Evolutionary conservation across 164 flowering plant species (phyloP).

Genomic region (Vitis rupestris): DNA sequence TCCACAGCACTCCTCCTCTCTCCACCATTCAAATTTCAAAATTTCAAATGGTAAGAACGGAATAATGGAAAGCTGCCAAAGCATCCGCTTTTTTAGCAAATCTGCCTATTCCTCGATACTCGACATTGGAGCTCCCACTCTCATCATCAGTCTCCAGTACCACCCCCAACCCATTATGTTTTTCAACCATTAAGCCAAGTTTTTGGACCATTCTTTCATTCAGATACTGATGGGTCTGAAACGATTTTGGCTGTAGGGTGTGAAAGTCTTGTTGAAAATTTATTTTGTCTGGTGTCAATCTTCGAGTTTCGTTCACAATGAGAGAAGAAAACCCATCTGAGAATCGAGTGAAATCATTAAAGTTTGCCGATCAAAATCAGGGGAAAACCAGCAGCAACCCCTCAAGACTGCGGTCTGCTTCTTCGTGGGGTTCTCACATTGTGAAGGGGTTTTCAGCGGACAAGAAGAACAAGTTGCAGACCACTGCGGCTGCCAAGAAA

Average conservation of each 20-base stretch:
- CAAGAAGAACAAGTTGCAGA: conserved; percentile 51
- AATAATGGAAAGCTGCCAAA: conserved; percentile 9
- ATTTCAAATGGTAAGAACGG: background rate
- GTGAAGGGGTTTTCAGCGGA: conserved; percentile 74
- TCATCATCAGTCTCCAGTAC: too few relatives aligned
- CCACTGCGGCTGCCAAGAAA: conserved; percentile 32
- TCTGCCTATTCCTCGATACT: background rate
- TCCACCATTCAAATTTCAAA: conserved; percentile 11
- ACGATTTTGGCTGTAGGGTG: too few relatives aligned
- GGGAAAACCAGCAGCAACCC: conserved; percentile 24
- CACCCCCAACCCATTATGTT: background rate
- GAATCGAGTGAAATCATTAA: conserved; percentile 34
- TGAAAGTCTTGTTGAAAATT: too few relatives aligned
- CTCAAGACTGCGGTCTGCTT: conserved; percentile 37
- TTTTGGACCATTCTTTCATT: too few relatives aligned
- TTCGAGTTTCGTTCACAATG: conserved; percentile 30
- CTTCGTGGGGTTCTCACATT: conserved; percentile 79
- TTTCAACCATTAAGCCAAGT: too few relatives aligned
- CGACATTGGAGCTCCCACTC: background rate
- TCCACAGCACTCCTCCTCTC: too few relatives aligned
- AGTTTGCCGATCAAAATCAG: conserved; percentile 64
- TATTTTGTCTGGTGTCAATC: too few relatives aligned
- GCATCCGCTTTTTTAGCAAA: background rate
- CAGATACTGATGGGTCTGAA: too few relatives aligned
- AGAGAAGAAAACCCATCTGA: conserved; percentile 49